Evolutionary conservation across 768 basidiomycete species (phyloP).

Genomic region (Phaeotremella fagi): DNA sequence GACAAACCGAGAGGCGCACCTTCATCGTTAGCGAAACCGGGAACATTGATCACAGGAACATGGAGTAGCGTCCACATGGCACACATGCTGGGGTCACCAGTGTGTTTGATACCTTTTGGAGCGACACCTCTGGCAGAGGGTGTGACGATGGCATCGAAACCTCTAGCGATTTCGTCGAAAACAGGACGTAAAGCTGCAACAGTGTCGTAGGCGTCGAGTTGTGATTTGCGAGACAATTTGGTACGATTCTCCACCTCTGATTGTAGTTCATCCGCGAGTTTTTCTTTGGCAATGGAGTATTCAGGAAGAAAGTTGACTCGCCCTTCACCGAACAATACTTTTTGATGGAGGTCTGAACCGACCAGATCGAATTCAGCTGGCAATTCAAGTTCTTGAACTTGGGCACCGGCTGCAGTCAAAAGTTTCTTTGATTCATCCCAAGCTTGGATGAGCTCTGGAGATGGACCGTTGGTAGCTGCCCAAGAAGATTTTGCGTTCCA

Average conservation of each 20-base stretch:
- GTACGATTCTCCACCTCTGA: constrained; percentile 28
- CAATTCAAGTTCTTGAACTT: constrained; percentile 37
- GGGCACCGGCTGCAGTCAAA: constrained; percentile 32
- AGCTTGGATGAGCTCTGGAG: constrained; percentile 13
- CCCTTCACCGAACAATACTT: constrained; percentile 31
- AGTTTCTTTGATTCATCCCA: constrained; percentile 28
- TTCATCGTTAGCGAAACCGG: constrained; percentile 38
- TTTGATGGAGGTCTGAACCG: background rate
- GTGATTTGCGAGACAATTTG: constrained; percentile 15
- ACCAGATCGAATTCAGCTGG: constrained; percentile 32
- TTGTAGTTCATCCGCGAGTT: constrained; percentile 23
- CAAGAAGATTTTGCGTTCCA: constrained; percentile 12
- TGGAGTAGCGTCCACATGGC: constrained; percentile 43
- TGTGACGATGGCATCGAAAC: constrained; percentile 41
- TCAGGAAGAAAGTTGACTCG: constrained; percentile 36
- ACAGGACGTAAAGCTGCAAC: constrained; percentile 31
- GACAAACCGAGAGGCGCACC: constrained; percentile 46
- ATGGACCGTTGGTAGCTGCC: constrained; percentile 8
- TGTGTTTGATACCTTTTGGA: constrained; percentile 16
- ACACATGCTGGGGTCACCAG: constrained; percentile 25
- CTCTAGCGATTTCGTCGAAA: constrained; percentile 34
- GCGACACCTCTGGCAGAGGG: constrained; percentile 39
- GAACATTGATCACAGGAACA: constrained; percentile 34
- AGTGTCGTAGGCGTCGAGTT: constrained; percentile 34
- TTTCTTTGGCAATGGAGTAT: constrained; percentile 17